Evolutionary conservation across 1,139 yeast species (phyloP), one percentile per base, ranked within the genome.

Genomic region (Taiozyma onychis): DNA sequence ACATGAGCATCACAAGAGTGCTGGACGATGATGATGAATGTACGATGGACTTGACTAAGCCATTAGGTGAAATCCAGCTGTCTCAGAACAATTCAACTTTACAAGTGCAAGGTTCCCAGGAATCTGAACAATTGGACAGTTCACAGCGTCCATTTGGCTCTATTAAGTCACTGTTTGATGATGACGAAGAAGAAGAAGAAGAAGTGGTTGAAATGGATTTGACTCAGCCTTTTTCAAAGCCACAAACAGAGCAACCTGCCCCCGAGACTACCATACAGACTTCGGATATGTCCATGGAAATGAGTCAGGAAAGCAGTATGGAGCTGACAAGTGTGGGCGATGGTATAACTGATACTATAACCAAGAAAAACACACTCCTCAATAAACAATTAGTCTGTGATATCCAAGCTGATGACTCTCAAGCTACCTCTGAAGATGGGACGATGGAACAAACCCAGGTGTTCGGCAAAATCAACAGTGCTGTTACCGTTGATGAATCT

Each of bases 31-130:
- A 55, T 11, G 59, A 52, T 9, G 61, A 59, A 10, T 61, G 57
- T 22, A 65, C 69, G 0, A 66, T 66, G 69, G 69, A 66, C 9
- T 57, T 66, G 41, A 66, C 68, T 0, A 59, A 57, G 32, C 60
- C 59, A 2, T 48, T 61, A 46, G 61, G 63, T n/a, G 45, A 43
- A 10, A 60, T 61, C 21, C 57, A 56, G 42, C 49, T 48, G 37
- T 16, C 52, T 16, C 49, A 32, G 16, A 39, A 26, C 26, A 32
- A 24, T 7, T 21, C 22, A 27, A 22, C 22, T 46, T 45, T 28
- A 48, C 54, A n/a, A 32, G 39, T 8, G 10, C 41, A 9, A 24
- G 28, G 24, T 5, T 39, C 28, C 5, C 43, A 39, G 10, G 30
- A 39, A 22, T 3, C 43, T 5, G 14, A 39, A 18, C 26, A 24